Evolutionary conservation across 345 rosid genomes (phyloP), one percentile per base, ranked within the genome.

Genomic region (Eucalyptus caleyi): DNA sequence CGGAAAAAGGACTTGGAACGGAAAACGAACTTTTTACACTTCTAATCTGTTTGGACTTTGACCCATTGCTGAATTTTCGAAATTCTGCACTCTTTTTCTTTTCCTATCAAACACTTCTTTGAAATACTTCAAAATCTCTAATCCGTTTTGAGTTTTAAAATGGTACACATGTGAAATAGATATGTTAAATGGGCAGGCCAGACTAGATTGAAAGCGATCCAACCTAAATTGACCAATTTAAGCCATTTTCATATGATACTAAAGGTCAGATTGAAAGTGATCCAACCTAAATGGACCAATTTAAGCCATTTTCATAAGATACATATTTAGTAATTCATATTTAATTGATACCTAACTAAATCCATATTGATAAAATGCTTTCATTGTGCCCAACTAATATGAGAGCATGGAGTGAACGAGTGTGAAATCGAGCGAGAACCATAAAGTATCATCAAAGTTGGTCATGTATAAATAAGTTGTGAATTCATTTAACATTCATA

Each of bases 121-220:
- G 8, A 37, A 77, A 11, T 2, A 11, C 45, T 24, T 77, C 27
- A 3, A 37, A 19, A 72, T 72, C 11, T 19, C 26, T 72, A 37
- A 72, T 9, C 24, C 3, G 0, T 72, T 37, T 37, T 19, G 45
- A 72, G 45, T 72, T 72, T 19, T 21, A 37, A 3, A 9, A 72
- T 1, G 9, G 11, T 19, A 3, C 21, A 5, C 21, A 5, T 2
- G 1, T 9, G 77, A 1, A 16, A n/a, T n/a, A 7, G 19, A 62
- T 30, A 5, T 6, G 14, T 30, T 30, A 62, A 60, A 62, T 30
- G 9, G 7, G 1, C 0, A 1, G 4, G 7, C 4, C 2, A 1
- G 1, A 1, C 1, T 0, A 30, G 1, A 53, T 53, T 7, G 59
- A 62, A 62, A 62, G 16, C 15, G 5, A 3, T 13, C 69, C 34